A percentile compares a stretch with the other conserved stretches of the same genome.
Evolutionary conservation across 1,284 basidiomycete species (phyloP).

Genomic region (Apiotrichum porosum): DNA sequence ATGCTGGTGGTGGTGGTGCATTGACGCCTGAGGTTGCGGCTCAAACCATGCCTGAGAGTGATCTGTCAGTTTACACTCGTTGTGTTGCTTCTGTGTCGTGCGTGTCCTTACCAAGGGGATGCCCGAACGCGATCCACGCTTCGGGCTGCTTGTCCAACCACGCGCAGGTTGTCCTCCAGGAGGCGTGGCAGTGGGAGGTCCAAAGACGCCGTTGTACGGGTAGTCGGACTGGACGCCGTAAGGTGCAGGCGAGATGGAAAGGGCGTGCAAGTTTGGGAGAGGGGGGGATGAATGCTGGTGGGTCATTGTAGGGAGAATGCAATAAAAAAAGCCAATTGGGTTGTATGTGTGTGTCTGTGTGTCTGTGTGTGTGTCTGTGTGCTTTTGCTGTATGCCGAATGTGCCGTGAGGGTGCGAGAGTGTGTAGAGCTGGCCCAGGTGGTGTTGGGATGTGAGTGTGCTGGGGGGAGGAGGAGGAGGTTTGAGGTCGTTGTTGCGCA

Average conservation of each 20-base stretch:
- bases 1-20: constrained; percentile 23
- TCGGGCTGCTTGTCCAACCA: constrained; percentile 26
- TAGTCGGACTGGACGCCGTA: constrained; percentile 29
- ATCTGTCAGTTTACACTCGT: too few relatives aligned
- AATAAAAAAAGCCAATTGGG: too few relatives aligned
- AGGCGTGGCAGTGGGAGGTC: constrained; percentile 29
- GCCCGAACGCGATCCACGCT: constrained; percentile 38
- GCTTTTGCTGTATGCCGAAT: not conserved
- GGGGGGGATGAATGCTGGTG: constrained; percentile 34
- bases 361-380: not conserved
- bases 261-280: constrained; percentile 37
- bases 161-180: constrained; percentile 20
- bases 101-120: constrained; percentile 29
- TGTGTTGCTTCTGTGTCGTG: not conserved
- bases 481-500: constrained; percentile 3
- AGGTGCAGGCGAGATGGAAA: constrained; percentile 35
- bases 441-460: not conserved
- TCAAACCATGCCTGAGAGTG: constrained; percentile 40
- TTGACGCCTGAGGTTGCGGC: constrained; percentile 23
- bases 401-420: not conserved
- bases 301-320: too few relatives aligned
- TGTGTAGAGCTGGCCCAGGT: not conserved
- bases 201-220: constrained; percentile 44
- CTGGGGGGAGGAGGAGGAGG: not conserved
- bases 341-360: not conserved